phyloP scores from a whole-genome alignment of 2,329 filamentous ascomycete genomes.

The Ascochyta lentis region DNA sequence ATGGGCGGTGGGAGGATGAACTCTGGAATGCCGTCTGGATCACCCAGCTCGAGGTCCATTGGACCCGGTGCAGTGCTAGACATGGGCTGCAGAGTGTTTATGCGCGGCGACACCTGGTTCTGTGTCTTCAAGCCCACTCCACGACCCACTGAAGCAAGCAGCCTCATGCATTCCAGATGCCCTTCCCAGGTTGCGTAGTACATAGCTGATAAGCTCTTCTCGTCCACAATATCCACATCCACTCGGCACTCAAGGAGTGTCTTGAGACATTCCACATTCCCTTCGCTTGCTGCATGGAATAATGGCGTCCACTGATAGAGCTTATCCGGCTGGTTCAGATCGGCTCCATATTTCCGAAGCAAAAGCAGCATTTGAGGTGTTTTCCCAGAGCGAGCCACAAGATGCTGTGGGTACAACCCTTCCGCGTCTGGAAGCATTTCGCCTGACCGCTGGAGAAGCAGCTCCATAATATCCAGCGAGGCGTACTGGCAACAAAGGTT shows the following conservation, averaged over 20 bases:
- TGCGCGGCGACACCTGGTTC: conserved; percentile 52
- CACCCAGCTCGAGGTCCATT: conserved; percentile 66
- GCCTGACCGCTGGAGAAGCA: conserved; percentile 81
- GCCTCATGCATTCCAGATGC: conserved; percentile 89
- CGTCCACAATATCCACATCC: conserved; percentile 80
- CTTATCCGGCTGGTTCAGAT: conserved; percentile 92
- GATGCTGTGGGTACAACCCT: conserved; percentile 94
- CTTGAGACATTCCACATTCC: conserved; percentile 86
- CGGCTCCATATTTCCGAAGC: conserved; percentile 82
- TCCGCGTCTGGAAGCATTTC: conserved; percentile 92
- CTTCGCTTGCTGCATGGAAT: conserved; percentile 95
- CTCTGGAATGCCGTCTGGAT: conserved; percentile 87
- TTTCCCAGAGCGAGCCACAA: conserved; percentile 88
- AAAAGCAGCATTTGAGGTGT: conserved; percentile 79
- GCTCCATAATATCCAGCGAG: conserved; percentile 80
- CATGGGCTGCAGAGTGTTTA: conserved; percentile 39
- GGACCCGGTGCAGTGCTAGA: conserved; percentile 49
- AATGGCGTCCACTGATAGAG: conserved; percentile 97
- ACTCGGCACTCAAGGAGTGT: conserved; percentile 81
- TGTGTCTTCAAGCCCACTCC: conserved; percentile 43
- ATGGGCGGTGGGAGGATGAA: conserved; percentile 94
- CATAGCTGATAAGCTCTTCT: conserved; percentile 92
- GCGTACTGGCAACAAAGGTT: conserved; percentile 96
- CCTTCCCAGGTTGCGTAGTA: conserved; percentile 99
- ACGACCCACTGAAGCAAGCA: conserved; percentile 68